These are phyloP conservation scores for Asterophora parasitica DNA, from an alignment of 768 basidiomycete species.

Conservation along the genomic window DNA sequence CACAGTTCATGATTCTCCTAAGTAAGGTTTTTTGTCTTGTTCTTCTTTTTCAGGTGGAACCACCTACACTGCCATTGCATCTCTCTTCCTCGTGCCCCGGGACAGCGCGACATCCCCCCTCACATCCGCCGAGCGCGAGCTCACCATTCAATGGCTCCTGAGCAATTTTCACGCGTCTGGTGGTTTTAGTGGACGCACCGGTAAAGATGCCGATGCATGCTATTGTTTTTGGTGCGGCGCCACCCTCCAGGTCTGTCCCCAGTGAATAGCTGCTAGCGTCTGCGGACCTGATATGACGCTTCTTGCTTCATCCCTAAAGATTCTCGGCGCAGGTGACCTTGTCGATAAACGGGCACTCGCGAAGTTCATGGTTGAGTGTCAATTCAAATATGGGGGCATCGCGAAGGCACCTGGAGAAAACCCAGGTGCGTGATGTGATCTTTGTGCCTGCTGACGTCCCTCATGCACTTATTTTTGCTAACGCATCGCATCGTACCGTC, in stretches of 20 bases:
- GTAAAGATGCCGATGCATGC: constrained; percentile 87
- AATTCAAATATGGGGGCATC: constrained; percentile 88
- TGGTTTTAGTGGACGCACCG: constrained; percentile 86
- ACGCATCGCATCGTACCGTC: no score
- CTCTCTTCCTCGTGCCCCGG: constrained; percentile 50
- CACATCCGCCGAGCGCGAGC: constrained; percentile 36
- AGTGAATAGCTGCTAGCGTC: background rate
- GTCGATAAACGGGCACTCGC: constrained; percentile 55
- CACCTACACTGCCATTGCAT: constrained; percentile 87
- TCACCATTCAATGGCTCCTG: constrained; percentile 73
- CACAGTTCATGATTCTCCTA: background rate
- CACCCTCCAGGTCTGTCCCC: constrained; percentile 55
- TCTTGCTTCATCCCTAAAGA: constrained; percentile 36
- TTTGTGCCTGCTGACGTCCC: background rate
- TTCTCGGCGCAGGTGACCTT: constrained; percentile 56
- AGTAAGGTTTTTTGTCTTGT: background rate
- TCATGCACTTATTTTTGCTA: background rate
- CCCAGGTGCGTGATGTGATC: constrained; percentile 50
- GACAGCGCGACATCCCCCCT: constrained; percentile 20
- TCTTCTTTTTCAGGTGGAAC: constrained; percentile 62
- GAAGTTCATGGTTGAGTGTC: constrained; percentile 66
- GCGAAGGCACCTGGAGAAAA: constrained; percentile 76
- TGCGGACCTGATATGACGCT: background rate
- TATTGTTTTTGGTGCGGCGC: constrained; percentile 97
- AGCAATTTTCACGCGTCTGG: constrained; percentile 66